phyloP scores from a whole-genome alignment of 768 basidiomycete genomes.

The Lactarius tabidus region DNA sequence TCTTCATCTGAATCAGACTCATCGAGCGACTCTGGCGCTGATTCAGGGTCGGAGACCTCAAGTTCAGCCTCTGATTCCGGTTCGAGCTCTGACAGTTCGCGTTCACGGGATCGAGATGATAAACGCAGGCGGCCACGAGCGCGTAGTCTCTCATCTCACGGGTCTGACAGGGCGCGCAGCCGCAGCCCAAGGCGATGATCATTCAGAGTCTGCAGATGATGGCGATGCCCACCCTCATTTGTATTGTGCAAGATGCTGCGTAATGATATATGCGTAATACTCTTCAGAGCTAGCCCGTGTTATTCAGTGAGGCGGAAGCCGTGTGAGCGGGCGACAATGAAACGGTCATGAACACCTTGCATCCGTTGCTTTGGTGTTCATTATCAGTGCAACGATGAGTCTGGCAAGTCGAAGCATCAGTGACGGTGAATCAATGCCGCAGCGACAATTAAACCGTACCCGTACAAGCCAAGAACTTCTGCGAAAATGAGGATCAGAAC shows the following conservation, averaged over 20 bases:
- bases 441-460: constrained; percentile 30
- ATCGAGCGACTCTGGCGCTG: constrained; percentile 36
- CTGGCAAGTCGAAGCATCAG: constrained; percentile 26
- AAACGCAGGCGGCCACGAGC: constrained; percentile 36
- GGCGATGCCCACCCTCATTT: background rate
- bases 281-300: background rate
- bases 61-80: constrained; percentile 38
- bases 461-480: constrained; percentile 91
- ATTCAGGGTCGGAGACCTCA: constrained; percentile 47
- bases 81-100: constrained; percentile 39
- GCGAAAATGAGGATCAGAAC: constrained; percentile 97
- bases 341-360: constrained; percentile 19
- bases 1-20: constrained; percentile 28
- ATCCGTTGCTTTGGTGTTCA: constrained; percentile 39
- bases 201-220: background rate
- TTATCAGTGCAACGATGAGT: constrained; percentile 50
- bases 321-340: background rate
- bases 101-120: constrained; percentile 39
- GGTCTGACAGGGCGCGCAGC: constrained; percentile 4
- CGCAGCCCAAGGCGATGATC: constrained; percentile 12
- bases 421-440: background rate
- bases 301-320: too few relatives aligned
- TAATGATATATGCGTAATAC: background rate
- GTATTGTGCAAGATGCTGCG: background rate
- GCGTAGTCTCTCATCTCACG: constrained; percentile 16